Base-by-base conservation (phyloP, 2,329 filamentous ascomycete species). In the Penicillium sumatraense region DNA sequence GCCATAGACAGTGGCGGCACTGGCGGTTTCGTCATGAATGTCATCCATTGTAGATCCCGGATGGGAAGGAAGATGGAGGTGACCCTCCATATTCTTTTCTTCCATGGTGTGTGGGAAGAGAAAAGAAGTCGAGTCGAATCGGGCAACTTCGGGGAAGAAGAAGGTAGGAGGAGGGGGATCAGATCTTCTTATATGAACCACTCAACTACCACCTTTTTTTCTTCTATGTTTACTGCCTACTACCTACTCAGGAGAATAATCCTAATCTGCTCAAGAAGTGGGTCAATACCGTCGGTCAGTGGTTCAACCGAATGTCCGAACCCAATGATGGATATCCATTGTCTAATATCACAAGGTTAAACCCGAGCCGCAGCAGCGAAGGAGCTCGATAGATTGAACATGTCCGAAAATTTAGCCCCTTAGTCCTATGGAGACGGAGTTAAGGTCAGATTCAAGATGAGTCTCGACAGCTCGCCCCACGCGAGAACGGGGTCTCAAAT, bases 1-100 rank as follows among this genome's bases (percentile, higher is more conserved):
- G 10, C 60, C 64, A 10, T 62, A 21, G 14, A 70, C 51, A 5
- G 70, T 72, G 11, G 64, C 60, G 14, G 63, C 60, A 44, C 69
- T 72, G 47, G 69, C 69, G 8, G 63, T 64, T 31, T 70, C 69
- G 47, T 64, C 59, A 44, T 58, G 57, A 35, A 55, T 53, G 8
- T 64, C 59, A 11, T 64, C 58, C 14, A 53, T 36, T 3, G n/a
- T n/a, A n/a, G 54, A 50, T 20, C 50, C 58, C 14, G 3, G 44
- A 2, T 26, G 49, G 49, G 51, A 51, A 3, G 52, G 38, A 9
- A 48, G 40, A n/a, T 56, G 50, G n/a, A 29, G 44, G 20, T 29
- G 27, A 36, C 13, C 14, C 41, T 26, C 33, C 29, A 56, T 52
- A 35, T 20, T 56, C n/a, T n/a, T n/a, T n/a, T n/a, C n/a, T 42